Evolutionary conservation across 257 asterid genomes (phyloP).

Genomic region (Fraxinus anomala): DNA sequence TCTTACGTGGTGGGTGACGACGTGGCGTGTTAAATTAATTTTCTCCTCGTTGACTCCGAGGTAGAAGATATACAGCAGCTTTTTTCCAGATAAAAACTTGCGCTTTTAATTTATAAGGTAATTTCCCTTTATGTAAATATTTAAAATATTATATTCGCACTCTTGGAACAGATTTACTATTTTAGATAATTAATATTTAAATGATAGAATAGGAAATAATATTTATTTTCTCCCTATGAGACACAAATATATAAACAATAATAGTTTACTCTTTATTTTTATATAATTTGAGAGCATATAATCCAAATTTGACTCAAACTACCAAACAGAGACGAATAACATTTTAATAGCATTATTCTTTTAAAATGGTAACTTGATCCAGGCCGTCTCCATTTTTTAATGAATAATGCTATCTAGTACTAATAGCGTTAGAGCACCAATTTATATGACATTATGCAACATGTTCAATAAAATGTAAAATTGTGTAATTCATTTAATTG

Average conservation of each 20-base stretch:
- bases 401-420: too few species aligned
- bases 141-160: too few species aligned
- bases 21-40: slow-evolving; percentile 24
- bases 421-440: too few species aligned
- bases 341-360: too few species aligned
- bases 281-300: neutral
- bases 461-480: too few species aligned
- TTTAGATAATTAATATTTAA: neutral
- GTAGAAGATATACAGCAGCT: slow-evolving; percentile 15
- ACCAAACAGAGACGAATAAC: neutral
- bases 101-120: neutral
- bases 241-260: neutral
- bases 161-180: neutral
- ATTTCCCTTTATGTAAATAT: neutral
- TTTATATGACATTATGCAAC: too few species aligned
- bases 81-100: slow-evolving; percentile 16
- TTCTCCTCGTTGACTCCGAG: slow-evolving; percentile 12
- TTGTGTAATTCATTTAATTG: too few species aligned
- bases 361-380: neutral
- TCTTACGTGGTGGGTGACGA: slow-evolving; percentile 25
- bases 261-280: neutral
- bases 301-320: neutral
- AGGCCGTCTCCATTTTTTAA: neutral
- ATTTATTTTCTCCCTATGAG: neutral
- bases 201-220: neutral